Evolutionary conservation across 352 stramenopile species (phyloP).

Genomic region (Pythium utonaiense): DNA sequence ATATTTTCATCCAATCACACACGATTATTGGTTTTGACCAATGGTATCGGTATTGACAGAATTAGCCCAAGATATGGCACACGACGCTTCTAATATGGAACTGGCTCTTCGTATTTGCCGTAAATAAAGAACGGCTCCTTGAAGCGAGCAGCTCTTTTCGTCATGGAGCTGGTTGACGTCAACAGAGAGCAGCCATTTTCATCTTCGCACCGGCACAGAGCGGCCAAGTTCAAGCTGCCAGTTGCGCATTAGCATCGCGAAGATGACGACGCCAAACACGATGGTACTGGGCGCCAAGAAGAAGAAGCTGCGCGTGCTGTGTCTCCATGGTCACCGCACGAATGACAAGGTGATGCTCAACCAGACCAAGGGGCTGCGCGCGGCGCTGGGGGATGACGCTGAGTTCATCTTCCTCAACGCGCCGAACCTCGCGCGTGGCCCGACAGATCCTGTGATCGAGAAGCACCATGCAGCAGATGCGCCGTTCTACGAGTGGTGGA

Average conservation of each 20-base stretch:
- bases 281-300: neutral
- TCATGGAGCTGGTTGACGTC: slow-evolving; percentile 5
- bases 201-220: slow-evolving; percentile 2
- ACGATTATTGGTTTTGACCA: neutral
- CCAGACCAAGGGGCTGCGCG: slow-evolving; percentile 53
- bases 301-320: slow-evolving; percentile 58
- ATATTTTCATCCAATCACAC: slow-evolving; percentile 17
- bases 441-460: slow-evolving; percentile 52
- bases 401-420: slow-evolving; percentile 76
- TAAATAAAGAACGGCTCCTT: neutral
- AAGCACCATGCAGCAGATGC: slow-evolving; percentile 48
- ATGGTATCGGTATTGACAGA: neutral
- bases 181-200: slow-evolving; percentile 1
- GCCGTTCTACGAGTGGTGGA: slow-evolving; percentile 81
- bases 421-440: slow-evolving; percentile 39
- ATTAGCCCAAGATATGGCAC: too few species aligned
- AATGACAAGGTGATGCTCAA: slow-evolving; percentile 71
- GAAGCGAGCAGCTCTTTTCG: neutral
- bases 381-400: slow-evolving; percentile 48
- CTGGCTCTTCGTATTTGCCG: neutral
- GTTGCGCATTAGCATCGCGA: neutral
- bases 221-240: neutral
- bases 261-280: neutral
- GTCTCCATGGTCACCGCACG: slow-evolving; percentile 69
- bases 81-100: too few species aligned